Evolutionary conservation across 2,329 filamentous ascomycete genomes (phyloP).

Genomic region (Ophiocordyceps sinensis): DNA sequence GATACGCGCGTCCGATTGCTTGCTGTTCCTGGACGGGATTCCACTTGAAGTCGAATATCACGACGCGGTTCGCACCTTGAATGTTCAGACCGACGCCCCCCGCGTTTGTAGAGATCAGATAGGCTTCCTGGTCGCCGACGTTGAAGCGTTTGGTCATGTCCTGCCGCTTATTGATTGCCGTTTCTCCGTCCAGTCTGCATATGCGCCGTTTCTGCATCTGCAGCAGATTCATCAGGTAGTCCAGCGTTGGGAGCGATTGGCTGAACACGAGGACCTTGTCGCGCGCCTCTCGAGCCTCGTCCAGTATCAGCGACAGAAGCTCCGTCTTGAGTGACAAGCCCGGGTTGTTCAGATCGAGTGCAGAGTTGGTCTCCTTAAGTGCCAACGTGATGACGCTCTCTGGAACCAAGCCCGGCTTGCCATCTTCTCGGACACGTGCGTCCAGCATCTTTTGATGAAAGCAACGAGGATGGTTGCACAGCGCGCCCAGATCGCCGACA

Average conservation of each 20-base stretch:
- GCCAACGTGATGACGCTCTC: slow-evolving; percentile 12
- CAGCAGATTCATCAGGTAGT: slow-evolving; percentile 52
- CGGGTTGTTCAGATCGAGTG: slow-evolving; percentile 26
- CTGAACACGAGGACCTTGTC: slow-evolving; percentile 78
- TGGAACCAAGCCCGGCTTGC: slow-evolving; percentile 8
- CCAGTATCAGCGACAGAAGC: slow-evolving; percentile 54
- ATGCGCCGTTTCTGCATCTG: slow-evolving; percentile 29
- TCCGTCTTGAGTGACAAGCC: slow-evolving; percentile 52
- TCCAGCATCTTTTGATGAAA: slow-evolving; percentile 22
- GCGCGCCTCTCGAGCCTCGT: slow-evolving; percentile 40
- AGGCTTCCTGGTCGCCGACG: slow-evolving; percentile 37
- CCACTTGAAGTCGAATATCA: slow-evolving; percentile 74
- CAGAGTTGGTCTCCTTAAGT: slow-evolving; percentile 20
- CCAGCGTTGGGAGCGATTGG: slow-evolving; percentile 52
- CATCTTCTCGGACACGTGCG: slow-evolving; percentile 3
- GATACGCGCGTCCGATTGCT: slow-evolving; percentile 74
- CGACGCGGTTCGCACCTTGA: slow-evolving; percentile 66
- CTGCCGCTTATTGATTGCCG: slow-evolving; percentile 43
- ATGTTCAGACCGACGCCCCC: slow-evolving; percentile 79
- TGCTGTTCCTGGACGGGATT: slow-evolving; percentile 76
- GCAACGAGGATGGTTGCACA: slow-evolving; percentile 38
- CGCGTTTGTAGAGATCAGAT: slow-evolving; percentile 71
- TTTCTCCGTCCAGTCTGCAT: slow-evolving; percentile 53
- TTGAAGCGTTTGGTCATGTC: slow-evolving; percentile 57
- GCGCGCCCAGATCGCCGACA: slow-evolving; percentile 24